Evolutionary conservation across 441 rosid genomes (phyloP).

Genomic region (Adansonia madagascariensis): DNA sequence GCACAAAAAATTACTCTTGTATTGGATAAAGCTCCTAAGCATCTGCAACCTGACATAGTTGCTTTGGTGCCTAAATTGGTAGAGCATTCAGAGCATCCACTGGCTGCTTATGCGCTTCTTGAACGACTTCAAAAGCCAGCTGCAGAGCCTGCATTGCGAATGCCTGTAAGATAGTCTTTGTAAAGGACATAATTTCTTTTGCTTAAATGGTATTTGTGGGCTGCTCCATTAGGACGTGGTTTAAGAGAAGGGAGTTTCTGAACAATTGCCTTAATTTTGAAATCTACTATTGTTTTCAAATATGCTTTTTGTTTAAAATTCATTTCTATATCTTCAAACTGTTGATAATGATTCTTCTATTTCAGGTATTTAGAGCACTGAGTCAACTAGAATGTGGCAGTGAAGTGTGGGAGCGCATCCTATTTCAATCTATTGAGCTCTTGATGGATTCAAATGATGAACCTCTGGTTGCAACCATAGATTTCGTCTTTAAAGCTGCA

Average conservation of each 20-base stretch:
- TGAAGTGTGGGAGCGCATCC: constrained; percentile 82
- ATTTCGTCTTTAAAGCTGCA: constrained; percentile 88
- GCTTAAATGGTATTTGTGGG: background rate
- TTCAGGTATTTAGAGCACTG: constrained; percentile 86
- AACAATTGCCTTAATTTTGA: constrained; percentile 25
- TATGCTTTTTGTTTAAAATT: background rate
- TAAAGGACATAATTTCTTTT: constrained; percentile 22
- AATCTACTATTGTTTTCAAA: background rate
- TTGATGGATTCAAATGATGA: constrained; percentile 78
- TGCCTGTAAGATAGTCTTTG: constrained; percentile 69
- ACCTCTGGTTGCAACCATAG: constrained; percentile 78
- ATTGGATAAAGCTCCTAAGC: constrained; percentile 92
- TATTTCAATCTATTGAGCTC: constrained; percentile 73
- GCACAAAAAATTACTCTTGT: constrained; percentile 93
- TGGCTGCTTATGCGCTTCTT: constrained; percentile 89
- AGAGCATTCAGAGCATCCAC: constrained; percentile 92
- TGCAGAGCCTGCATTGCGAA: constrained; percentile 81
- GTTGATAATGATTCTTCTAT: constrained; percentile 28
- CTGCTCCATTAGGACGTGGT: background rate
- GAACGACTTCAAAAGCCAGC: constrained; percentile 84
- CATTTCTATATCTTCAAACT: constrained; percentile 18
- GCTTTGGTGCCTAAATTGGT: constrained; percentile 95
- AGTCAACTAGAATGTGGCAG: constrained; percentile 85
- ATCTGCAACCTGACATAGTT: constrained; percentile 82
- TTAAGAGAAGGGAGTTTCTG: constrained; percentile 16